A percentile compares a stretch with the other conserved stretches of the same genome.
These are phyloP conservation scores for Aspergillus egyptiacus DNA, from an alignment of 495 filamentous ascomycete species.

Conservation along the genomic window DNA sequence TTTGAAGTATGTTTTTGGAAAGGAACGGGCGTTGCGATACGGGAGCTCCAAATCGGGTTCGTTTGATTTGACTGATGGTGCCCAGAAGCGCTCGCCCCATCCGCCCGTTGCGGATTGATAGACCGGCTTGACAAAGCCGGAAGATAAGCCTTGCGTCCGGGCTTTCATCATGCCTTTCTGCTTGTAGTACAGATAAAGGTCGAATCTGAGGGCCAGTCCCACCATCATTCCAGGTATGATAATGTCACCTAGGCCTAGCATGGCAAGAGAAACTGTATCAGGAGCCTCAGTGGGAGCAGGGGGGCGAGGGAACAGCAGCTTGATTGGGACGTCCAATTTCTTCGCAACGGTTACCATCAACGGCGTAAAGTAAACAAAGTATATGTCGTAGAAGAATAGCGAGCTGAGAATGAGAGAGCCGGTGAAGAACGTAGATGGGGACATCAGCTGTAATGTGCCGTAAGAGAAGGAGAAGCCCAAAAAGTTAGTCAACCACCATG, in stretches of 20 bases:
- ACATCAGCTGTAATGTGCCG: conserved; percentile 71
- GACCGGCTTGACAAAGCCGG: conserved; percentile 45
- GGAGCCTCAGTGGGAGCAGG: conserved; percentile 33
- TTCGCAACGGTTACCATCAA: conserved; percentile 95
- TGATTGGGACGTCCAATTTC: conserved; percentile 85
- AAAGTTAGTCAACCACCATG: conserved; percentile 80
- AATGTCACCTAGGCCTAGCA: conserved; percentile 92
- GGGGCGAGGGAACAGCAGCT: conserved; percentile 77
- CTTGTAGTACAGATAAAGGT: conserved; percentile 78
- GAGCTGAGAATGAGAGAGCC: conserved; percentile 70
- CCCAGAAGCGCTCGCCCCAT: conserved; percentile 90
- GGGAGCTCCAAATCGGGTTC: conserved; percentile 32
- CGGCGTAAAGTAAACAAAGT: conserved; percentile 96
- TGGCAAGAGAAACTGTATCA: conserved; percentile 51
- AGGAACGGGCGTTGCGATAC: conserved; percentile 43
- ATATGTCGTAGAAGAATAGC: conserved; percentile 91
- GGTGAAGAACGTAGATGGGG: conserved; percentile 82
- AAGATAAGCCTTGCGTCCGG: conserved; percentile 30
- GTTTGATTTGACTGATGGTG: conserved; percentile 26
- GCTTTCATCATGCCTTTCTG: conserved; percentile 43
- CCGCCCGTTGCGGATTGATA: conserved; percentile 56
- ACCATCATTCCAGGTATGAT: conserved; percentile 93
- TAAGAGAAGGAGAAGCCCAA: conserved; percentile 86
- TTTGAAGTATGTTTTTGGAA: conserved; percentile 85
- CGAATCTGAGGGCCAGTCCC: conserved; percentile 79